Conservation (phyloP, 805 yeast genomes). For the Saturnispora galanensis region DNA sequence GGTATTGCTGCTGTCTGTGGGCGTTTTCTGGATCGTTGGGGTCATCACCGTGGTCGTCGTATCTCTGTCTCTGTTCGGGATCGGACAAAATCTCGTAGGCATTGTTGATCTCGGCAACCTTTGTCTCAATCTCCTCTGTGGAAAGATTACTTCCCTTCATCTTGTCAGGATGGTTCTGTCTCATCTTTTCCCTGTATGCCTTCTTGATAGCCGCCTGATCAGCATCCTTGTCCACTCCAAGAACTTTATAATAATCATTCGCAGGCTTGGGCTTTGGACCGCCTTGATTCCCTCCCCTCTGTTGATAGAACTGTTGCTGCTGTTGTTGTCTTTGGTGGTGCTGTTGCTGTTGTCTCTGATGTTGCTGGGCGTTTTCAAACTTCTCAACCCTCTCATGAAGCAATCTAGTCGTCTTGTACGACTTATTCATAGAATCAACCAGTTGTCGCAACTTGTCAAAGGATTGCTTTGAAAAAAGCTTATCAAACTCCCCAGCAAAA, state of each 20-base stretch:
- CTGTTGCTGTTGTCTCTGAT: conserved; percentile 32
- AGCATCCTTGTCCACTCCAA: conserved; percentile 61
- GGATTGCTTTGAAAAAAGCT: conserved; percentile 15
- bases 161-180: conserved; percentile 88
- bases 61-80: conserved; percentile 50
- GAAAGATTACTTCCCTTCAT: conserved; percentile 53
- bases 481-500: conserved; percentile 13
- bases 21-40: conserved; percentile 16
- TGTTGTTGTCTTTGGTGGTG: conserved; percentile 30
- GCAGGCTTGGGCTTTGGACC: conserved; percentile 16
- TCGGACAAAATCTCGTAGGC: conserved; percentile 83
- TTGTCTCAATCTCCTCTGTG: conserved; percentile 60
- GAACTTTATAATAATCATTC: conserved; percentile 66
- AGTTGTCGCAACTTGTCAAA: conserved; percentile 31
- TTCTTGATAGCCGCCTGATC: conserved; percentile 63
- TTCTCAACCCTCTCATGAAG: conserved; percentile 24
- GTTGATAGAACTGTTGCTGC: conserved; percentile 25
- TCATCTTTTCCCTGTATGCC: conserved; percentile 71
- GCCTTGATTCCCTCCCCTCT: conserved; percentile 14
- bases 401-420: conserved; percentile 31
- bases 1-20: conserved; percentile 7
- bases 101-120: conserved; percentile 86
- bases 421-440: conserved; percentile 27
- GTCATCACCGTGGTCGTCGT: conserved; percentile 37
- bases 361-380: conserved; percentile 26